Evolutionary conservation across 441 rosid genomes (phyloP).

Genomic region (Croton setiger): DNA sequence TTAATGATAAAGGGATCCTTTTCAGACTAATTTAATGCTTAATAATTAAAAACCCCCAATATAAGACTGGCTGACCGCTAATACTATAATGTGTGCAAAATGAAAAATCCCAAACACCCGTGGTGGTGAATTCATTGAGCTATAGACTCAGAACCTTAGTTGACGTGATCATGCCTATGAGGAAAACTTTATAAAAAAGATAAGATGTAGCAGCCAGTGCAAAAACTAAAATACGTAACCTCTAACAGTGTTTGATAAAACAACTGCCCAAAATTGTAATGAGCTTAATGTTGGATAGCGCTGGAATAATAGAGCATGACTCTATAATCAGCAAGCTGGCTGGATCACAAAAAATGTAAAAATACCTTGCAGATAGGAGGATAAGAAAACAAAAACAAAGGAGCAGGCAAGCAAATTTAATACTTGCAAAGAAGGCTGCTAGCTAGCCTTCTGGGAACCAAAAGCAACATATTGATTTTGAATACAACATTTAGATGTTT

Average conservation of each 20-base stretch:
- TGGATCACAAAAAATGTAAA: background rate
- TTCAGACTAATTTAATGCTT: background rate
- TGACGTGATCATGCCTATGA: background rate
- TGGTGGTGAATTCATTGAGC: conserved; percentile 1
- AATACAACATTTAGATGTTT: background rate
- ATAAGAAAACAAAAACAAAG: background rate
- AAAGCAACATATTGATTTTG: background rate
- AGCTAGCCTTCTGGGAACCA: background rate
- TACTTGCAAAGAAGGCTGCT: background rate
- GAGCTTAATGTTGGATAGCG: too few relatives aligned
- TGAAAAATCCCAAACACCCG: background rate
- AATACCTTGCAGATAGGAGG: background rate
- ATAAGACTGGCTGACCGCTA: background rate
- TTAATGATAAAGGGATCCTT: background rate
- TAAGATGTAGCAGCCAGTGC: background rate
- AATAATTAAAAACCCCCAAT: background rate
- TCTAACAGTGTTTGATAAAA: background rate
- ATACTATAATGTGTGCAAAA: background rate
- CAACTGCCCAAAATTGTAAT: background rate
- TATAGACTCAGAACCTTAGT: background rate
- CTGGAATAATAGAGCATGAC: too few relatives aligned
- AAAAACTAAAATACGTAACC: background rate
- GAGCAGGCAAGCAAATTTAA: background rate
- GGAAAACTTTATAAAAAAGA: background rate
- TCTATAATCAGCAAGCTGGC: background rate